These are phyloP conservation scores for Trifolium repens DNA, from an alignment of 306 rosid genomes.

Conservation along the genomic window DNA sequence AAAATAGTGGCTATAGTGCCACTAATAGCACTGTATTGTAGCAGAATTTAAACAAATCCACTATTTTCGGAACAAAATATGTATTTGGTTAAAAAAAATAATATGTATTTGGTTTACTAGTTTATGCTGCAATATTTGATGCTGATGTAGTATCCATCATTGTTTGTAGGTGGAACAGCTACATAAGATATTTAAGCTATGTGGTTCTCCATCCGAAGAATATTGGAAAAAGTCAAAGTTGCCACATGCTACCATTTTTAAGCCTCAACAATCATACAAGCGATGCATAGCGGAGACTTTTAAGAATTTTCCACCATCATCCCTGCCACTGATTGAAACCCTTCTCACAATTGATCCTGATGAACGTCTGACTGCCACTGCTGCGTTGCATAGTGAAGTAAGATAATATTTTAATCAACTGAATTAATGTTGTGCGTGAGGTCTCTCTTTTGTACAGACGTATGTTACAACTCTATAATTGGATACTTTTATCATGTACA, in stretches of 20 bases:
- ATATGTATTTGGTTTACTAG: slow-evolving; percentile 24
- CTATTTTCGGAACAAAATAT: neutral
- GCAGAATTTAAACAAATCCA: neutral
- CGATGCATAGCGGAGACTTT: slow-evolving; percentile 55
- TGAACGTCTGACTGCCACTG: slow-evolving; percentile 55
- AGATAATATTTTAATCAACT: slow-evolving; percentile 49
- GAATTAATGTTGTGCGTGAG: slow-evolving; percentile 10
- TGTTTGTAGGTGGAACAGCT: slow-evolving; percentile 55
- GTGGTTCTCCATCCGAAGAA: slow-evolving; percentile 59
- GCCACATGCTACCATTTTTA: slow-evolving; percentile 60
- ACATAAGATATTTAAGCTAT: slow-evolving; percentile 57
- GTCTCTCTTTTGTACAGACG: slow-evolving; percentile 20
- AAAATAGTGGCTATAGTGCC: neutral
- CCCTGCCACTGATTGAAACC: slow-evolving; percentile 53
- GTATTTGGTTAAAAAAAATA: slow-evolving; percentile 24
- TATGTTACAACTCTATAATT: slow-evolving; percentile 16
- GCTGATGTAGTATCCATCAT: slow-evolving; percentile 30
- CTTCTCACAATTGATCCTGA: slow-evolving; percentile 57
- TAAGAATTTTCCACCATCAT: slow-evolving; percentile 53
- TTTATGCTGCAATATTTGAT: neutral
- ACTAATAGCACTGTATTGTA: neutral
- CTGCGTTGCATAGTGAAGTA: slow-evolving; percentile 58
- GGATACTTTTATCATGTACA: neutral
- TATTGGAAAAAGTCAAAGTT: slow-evolving; percentile 60
- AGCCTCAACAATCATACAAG: slow-evolving; percentile 57